Conservation (phyloP, 306 rosid species). For the Ochetophila trinervis region DNA sequence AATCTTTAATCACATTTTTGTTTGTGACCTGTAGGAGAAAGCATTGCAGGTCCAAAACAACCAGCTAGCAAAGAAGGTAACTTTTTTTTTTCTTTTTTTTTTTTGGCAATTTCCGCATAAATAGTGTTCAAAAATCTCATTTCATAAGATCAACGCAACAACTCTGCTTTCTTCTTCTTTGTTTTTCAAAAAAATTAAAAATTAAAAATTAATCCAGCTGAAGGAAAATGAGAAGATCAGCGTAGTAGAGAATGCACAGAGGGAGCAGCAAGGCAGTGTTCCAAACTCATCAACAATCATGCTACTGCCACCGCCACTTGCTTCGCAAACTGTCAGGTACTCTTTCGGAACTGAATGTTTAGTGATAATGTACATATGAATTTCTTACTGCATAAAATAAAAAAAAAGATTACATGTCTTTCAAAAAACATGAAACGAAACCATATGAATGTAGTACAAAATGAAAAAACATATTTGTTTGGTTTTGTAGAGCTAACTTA, state of each 20-base stretch:
- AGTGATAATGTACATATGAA: too few species aligned
- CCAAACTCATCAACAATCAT: conserved; percentile 38
- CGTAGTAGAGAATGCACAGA: conserved; percentile 25
- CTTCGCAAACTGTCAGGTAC: conserved; percentile 55
- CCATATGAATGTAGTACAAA: too few species aligned
- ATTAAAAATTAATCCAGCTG: too few species aligned
- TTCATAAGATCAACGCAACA: background rate
- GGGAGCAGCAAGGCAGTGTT: conserved; percentile 28
- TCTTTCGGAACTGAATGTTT: background rate
- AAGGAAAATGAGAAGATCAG: conserved; percentile 46
- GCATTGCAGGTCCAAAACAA: conserved; percentile 65
- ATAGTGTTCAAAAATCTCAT: background rate
- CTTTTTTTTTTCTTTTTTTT: background rate
- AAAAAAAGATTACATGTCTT: too few species aligned
- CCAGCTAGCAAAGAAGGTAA: conserved; percentile 57
- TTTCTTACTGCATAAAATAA: too few species aligned
- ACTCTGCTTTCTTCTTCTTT: background rate
- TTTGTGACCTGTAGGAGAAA: conserved; percentile 56
- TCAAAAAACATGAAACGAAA: too few species aligned
- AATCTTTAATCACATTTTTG: background rate
- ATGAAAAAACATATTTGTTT: too few species aligned
- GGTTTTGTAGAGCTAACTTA: too few species aligned
- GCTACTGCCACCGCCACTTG: conserved; percentile 28
- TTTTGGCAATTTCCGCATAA: background rate
- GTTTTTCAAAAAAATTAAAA: too few species aligned